phyloP scores from a whole-genome alignment of 2,329 filamentous ascomycete genomes.

The Neonectria magnoliae region DNA sequence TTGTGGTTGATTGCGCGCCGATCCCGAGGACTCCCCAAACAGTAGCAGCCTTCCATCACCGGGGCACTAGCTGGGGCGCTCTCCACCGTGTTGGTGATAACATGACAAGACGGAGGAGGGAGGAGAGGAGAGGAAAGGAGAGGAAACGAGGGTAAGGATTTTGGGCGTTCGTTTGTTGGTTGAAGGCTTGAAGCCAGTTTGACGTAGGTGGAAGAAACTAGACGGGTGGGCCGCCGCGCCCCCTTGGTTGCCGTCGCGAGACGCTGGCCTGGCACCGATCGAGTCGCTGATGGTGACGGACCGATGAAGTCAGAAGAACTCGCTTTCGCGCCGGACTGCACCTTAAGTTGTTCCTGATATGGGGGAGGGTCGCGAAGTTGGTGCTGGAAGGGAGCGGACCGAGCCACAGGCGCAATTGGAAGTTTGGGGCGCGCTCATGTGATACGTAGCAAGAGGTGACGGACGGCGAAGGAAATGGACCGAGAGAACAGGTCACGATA shows the following conservation, averaged over 20 bases:
- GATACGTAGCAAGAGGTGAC: not conserved
- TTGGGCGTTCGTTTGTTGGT: conserved; percentile 27
- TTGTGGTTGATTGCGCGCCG: conserved; percentile 30
- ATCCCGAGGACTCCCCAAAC: conserved; percentile 24
- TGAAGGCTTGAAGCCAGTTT: conserved; percentile 5
- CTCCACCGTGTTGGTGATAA: conserved; percentile 17
- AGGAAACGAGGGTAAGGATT: conserved; percentile 22
- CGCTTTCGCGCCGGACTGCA: not conserved
- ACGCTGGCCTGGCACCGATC: conserved; percentile 40
- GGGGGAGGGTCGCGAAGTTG: not conserved
- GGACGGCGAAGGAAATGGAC: not conserved
- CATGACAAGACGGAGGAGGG: conserved; percentile 1
- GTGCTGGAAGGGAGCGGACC: not conserved
- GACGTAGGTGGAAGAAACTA: conserved; percentile 3
- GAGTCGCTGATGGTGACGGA: not conserved
- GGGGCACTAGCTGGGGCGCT: conserved; percentile 15
- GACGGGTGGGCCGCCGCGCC: conserved; percentile 1
- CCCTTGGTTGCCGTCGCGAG: conserved; percentile 32
- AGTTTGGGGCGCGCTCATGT: not conserved
- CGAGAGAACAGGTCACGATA: not conserved
- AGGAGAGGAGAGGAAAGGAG: not conserved
- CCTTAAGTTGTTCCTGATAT: not conserved
- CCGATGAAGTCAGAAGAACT: not conserved
- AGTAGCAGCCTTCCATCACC: not conserved
- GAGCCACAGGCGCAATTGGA: not conserved